These are phyloP conservation scores for Stylosanthes scabra DNA, from an alignment of 331 rosid genomes.

Conservation along the genomic window DNA sequence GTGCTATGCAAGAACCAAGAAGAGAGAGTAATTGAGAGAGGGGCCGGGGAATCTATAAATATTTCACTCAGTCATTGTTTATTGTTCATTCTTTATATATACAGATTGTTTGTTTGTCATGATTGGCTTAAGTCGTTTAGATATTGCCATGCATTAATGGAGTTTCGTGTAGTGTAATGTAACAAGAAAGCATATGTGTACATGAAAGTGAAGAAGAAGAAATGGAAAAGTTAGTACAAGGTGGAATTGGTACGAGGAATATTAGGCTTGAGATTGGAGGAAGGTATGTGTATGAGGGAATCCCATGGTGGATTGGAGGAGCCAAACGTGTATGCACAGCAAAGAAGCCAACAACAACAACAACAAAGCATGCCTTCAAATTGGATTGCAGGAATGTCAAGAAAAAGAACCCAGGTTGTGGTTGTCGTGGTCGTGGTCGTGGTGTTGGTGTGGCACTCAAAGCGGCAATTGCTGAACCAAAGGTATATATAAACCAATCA, in stretches of 20 bases:
- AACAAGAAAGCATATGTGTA: no score
- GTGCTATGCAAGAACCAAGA: not conserved
- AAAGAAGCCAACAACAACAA: constrained; percentile 35
- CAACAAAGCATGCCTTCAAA: constrained; percentile 20
- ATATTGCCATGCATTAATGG: no score
- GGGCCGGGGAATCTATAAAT: not conserved
- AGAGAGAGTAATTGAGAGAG: not conserved
- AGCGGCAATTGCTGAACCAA: constrained; percentile 45
- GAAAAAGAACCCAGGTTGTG: not conserved
- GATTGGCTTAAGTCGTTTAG: not conserved
- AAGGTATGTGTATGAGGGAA: constrained; percentile 40
- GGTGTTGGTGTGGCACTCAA: constrained; percentile 2
- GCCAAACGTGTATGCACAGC: constrained; percentile 40
- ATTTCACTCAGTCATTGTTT: not conserved
- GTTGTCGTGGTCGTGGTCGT: no score
- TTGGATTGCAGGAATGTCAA: constrained; percentile 17
- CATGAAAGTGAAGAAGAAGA: constrained; percentile 5
- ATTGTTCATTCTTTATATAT: no score
- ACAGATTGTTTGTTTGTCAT: no score
- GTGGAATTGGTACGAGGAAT: constrained; percentile 34
- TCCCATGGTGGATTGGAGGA: not conserved
- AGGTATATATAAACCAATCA: constrained; percentile 42
- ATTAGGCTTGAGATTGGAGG: constrained; percentile 35
- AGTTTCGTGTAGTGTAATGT: no score
- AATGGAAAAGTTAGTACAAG: constrained; percentile 43